Base-by-base conservation (phyloP, 768 basidiomycete species). In the Suillus alpinus region DNA sequence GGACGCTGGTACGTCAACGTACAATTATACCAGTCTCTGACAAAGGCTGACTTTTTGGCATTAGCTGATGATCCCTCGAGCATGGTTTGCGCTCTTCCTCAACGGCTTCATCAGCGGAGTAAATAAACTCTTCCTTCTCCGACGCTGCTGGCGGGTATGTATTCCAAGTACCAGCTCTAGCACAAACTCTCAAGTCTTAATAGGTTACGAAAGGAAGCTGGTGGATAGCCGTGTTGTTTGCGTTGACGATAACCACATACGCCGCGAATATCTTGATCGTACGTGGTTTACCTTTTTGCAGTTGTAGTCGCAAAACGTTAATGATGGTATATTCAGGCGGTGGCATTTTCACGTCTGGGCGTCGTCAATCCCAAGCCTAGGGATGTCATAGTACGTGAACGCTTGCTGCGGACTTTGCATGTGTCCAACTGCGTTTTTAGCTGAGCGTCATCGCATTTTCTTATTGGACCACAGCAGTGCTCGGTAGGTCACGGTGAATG, bases 81-180 rank as follows among this genome's bases (percentile, higher is more conserved):
- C 78, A 61, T 81, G 78, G 77, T 70, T 76, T 0, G 81, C 82
- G 55, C 63, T 83, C 39, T 78, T 83, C 58, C 56, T 83, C 39
- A 83, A 83, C 63, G 81, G 81, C 3, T 65, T 78, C 9, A 77
- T 84, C 40, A 79, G 77, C 63, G 70, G 76, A 58, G 55, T 81
- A 39, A 83, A 82, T 64, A 78, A 84, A 66, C 68, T 73, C 3
- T 84, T 80, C 62, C 81, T 81, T 47, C 78, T 84, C 31, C 71
- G 77, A 40, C 71, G 79, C 57, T 83, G 83, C 59, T 85, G 82
- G 80, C 81, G 80, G 76, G 84, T 80, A 51, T 16, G 73, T 36
- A 13, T 18, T 10, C 52, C 31, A 32, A 32, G 18, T 18, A 50
- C 9, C 18, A 31, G 18, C 10, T 31, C 31, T n/a, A 32, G 31